Evolutionary conservation across 2,329 filamentous ascomycete genomes (phyloP), one percentile per base, ranked within the genome.

Genomic region (Fusarium miscanthi): DNA sequence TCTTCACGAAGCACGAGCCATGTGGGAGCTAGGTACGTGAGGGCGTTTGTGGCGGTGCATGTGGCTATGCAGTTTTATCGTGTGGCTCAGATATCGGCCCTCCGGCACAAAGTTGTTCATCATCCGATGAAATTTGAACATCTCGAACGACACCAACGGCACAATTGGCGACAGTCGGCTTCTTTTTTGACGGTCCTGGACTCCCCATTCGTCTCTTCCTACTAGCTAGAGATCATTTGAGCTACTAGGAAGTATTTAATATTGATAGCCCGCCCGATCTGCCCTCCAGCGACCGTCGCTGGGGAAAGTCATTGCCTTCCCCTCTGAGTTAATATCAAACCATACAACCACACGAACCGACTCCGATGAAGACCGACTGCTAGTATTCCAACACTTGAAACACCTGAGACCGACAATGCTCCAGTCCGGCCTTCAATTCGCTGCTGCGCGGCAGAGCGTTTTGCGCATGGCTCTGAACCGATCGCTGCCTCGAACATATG

Each of bases 401-500:
- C 23, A 31, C 56, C 21, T 5, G 33, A 60, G 49, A 60, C 37
- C 23, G 41, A 75, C 21, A 41, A 82, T 82, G 81, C 70, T 82
- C 21, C 77, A 79, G 53, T 73, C 74, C 61, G 73, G 78, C 52
- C 58, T 82, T 30, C 74, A 78, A 54, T 63, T 82, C 13, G 75
- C 76, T 31, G 76, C 74, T 52, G 75, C 74, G 33, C 75, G 78
- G 66, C 77, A 77, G 46, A 74, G 77, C 69, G 64, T 77, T 45
- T 76, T 79, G 54, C 76, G 78, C 27, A 70, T 81, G 23, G 66
- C 78, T 21, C 54, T 81, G 40, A 74, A 66, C 57, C 75, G 75
- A 45, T 64, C 78, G 21, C 57, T 76, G 8, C 42, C 76, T 41
- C 79, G 81, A 68, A 73, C 69, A 23, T 82, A 81, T 74, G 80